These are phyloP conservation scores for Phragmites australis DNA, from an alignment of 176 grass and related monocot genomes.

Conservation along the genomic window DNA sequence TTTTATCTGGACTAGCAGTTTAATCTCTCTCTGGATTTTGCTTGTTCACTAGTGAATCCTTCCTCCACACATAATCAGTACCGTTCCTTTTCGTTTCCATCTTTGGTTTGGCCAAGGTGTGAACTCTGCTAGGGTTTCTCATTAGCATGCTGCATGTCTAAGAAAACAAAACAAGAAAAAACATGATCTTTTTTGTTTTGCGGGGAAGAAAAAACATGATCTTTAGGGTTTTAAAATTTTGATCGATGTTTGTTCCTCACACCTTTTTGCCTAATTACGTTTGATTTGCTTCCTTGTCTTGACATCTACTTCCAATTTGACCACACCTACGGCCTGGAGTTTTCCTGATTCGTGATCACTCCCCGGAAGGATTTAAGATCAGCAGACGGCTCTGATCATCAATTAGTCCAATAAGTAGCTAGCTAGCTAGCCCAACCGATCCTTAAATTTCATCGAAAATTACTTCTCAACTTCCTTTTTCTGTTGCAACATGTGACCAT, in stretches of 20 bases:
- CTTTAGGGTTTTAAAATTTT: constrained; percentile 40
- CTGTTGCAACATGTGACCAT: constrained; percentile 10
- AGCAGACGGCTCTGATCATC: not conserved
- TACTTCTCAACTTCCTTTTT: constrained; percentile 28
- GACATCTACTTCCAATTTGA: constrained; percentile 21
- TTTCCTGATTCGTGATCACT: constrained; percentile 24
- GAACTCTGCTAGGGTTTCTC: constrained; percentile 56
- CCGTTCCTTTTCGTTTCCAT: not conserved
- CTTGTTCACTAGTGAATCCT: not conserved
- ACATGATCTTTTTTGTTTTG: constrained; percentile 32
- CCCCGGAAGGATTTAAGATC: constrained; percentile 28
- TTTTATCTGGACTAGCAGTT: not conserved
- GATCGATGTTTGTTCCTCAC: constrained; percentile 13
- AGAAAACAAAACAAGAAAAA: constrained; percentile 38
- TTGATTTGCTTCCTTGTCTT: constrained; percentile 26
- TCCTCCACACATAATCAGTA: not conserved
- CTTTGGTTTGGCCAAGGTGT: constrained; percentile 38
- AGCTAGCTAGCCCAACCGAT: not conserved
- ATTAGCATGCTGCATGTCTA: constrained; percentile 23
- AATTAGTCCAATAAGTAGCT: not conserved
- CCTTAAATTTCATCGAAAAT: constrained; percentile 26
- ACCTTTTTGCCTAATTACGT: not conserved
- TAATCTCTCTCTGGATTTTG: not conserved
- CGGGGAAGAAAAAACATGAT: not conserved
- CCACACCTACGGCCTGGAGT: constrained; percentile 34